Evolutionary conservation across 2,329 filamentous ascomycete genomes (phyloP), one percentile per base, ranked within the genome.

Genomic region (Microsporum canis): DNA sequence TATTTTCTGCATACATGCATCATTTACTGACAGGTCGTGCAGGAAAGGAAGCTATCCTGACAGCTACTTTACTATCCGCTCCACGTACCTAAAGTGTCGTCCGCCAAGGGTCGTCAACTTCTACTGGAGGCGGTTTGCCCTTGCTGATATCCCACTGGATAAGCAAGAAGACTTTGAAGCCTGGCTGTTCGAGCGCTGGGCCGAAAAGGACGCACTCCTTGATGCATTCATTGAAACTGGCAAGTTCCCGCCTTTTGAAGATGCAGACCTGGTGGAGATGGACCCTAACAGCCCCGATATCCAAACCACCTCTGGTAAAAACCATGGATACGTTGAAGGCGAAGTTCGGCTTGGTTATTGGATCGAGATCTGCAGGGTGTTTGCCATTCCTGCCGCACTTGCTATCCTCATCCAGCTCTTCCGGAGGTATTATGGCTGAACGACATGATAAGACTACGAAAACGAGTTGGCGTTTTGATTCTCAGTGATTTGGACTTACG

Each of bases 61-160:
- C 71, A 85, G 95, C 57, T 88, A 89, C 68, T 97, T 95, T 73
- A 91, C 89, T 0, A 79, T 99, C 3, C 83, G 84, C 2, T 91
- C 91, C 57, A 95, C 90, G 3, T 96, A 94, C 71, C 86, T 96
- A 64, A 84, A 94, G 72, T 91, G 94, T 10, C 84, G 89, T 0
- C 87, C 91, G 0, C 94, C 92, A 1, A 96, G 91, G 72, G 96
- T 91, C 1, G 91, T 97, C 69, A 97, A 96, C 74, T 91, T 97
- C 79, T 88, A 95, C 75, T 99, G 92, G 90, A 85, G 94, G 59
- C 85, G 91, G 7, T 96, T 95, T 74, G 82, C 83, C 38, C 72
- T 96, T 12, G 81, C 82, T 27, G 85, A 90, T 23, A 95, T 99
- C 49, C 92, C 92, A 0, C 81, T 95, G 7, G 81, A 90, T 36